Conservation (phyloP, 257 asterid genomes). For the Nicotiana otophora region DNA sequence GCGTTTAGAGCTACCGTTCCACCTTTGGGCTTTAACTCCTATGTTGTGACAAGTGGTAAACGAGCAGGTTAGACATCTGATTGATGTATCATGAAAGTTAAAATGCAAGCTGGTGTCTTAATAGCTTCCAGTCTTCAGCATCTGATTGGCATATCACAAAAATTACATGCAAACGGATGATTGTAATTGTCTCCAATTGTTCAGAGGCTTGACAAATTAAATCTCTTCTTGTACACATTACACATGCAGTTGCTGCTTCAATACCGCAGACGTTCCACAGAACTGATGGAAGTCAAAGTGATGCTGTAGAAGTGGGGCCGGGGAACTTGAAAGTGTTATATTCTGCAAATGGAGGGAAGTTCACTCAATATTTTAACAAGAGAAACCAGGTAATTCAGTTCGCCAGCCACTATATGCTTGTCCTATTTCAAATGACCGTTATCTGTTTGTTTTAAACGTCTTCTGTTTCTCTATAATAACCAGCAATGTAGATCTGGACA, state of each 20-base stretch:
- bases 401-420: neutral
- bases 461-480: neutral
- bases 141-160: neutral
- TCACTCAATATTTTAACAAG: slow-evolving; percentile 47
- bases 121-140: neutral
- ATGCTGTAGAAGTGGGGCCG: slow-evolving; percentile 59
- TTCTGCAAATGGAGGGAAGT: slow-evolving; percentile 65
- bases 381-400: slow-evolving; percentile 51
- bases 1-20: slow-evolving; percentile 75
- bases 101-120: neutral
- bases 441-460: neutral
- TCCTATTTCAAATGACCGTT: neutral
- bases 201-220: neutral
- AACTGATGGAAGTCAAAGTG: slow-evolving; percentile 37
- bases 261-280: slow-evolving; percentile 24
- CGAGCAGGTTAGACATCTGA: slow-evolving; percentile 32
- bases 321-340: slow-evolving; percentile 76
- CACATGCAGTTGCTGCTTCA: slow-evolving; percentile 43
- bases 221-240: slow-evolving; percentile 10
- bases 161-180: neutral
- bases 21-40: slow-evolving; percentile 85
- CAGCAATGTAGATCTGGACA: neutral
- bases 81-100: slow-evolving; percentile 13
- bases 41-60: slow-evolving; percentile 45
- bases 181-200: neutral